Base-by-base conservation (phyloP, 2,329 filamentous ascomycete species). In the Ceratocystis albifundus region DNA sequence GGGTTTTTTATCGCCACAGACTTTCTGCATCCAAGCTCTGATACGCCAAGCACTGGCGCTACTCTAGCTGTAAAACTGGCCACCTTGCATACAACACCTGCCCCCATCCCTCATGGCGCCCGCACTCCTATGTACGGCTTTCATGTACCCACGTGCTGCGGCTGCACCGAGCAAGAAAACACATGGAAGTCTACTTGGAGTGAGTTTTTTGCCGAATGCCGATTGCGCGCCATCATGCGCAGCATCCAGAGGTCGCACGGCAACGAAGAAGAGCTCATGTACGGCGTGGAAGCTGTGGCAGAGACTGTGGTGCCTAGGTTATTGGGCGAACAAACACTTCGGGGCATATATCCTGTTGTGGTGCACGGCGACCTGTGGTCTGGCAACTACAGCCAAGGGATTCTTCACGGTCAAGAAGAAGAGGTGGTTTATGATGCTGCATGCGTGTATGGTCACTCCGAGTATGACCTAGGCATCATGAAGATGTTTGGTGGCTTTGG, bases 391-490 rank as follows among this genome's bases (percentile, higher is more conserved):
- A 84, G 84, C 10, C 75, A 78, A 2, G 91, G 88, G 0, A 79
- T 78, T 53, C 86, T 96, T 64, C 78, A 72, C 30, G 74, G 74
- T 2, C 72, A 73, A 48, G 76, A 80, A 0, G 88, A 92, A 70
- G 87, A 91, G 70, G 84, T 96, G 0, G 84, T 96, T 0, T 96
- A 86, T 72, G 93, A 96, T 73, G 85, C 91, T 0, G 88, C 87
- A 1, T 82, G 85, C 53, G 88, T 88, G 69, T 96, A 95, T 72
- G 90, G 87, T 1, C 92, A 96, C 74, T 88, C 82, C 1, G 93
- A 97, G 77, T 96, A 87, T 74, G 93, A 96, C 70, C 77, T 96
- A 64, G 93, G 93, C 0, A 96, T 96, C 70, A 96, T 96, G 91
- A 84, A 82, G 64, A 96, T 96, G 91, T 97, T 96, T 80, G 92